A percentile compares a stretch with the other conserved stretches of the same genome.
Conservation (phyloP, 2,329 filamentous ascomycete genomes). For the Talaromyces sp. region DNA sequence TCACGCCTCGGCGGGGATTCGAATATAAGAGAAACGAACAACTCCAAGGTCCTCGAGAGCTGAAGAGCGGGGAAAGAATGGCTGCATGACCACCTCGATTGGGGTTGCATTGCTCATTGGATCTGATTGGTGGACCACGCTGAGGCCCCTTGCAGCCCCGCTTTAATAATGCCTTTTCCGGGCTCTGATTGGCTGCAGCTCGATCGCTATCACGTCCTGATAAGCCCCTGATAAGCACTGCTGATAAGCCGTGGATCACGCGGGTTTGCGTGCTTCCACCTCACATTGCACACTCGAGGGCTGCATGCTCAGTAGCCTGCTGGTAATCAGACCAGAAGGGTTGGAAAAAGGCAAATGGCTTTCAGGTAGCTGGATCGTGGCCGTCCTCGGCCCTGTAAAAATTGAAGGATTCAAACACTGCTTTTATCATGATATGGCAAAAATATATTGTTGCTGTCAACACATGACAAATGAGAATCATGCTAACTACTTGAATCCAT, state of each 20-base stretch:
- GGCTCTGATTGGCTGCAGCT: neutral
- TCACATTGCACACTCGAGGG: no score
- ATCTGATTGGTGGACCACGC: neutral
- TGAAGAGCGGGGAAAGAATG: neutral
- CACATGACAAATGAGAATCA: no score
- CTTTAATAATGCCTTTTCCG: neutral
- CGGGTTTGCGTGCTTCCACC: neutral
- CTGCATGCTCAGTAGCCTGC: no score
- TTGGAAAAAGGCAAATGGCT: no score
- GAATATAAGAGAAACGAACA: neutral
- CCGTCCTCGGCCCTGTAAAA: no score
- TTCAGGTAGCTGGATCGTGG: no score
- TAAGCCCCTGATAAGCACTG: neutral
- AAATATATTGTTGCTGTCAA: no score
- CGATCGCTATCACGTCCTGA: neutral
- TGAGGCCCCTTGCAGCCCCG: neutral
- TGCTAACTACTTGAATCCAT: constrained; percentile 35
- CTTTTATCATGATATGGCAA: no score
- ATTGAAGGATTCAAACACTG: no score
- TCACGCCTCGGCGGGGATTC: neutral
- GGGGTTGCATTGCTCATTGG: neutral
- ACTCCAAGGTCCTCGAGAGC: neutral
- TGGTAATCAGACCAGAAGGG: no score
- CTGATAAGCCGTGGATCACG: neutral
- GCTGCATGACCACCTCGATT: constrained; percentile 1